Evolutionary conservation across 208 protist genomes (phyloP).

Genomic region (Acanthamoeba polyphaga): DNA sequence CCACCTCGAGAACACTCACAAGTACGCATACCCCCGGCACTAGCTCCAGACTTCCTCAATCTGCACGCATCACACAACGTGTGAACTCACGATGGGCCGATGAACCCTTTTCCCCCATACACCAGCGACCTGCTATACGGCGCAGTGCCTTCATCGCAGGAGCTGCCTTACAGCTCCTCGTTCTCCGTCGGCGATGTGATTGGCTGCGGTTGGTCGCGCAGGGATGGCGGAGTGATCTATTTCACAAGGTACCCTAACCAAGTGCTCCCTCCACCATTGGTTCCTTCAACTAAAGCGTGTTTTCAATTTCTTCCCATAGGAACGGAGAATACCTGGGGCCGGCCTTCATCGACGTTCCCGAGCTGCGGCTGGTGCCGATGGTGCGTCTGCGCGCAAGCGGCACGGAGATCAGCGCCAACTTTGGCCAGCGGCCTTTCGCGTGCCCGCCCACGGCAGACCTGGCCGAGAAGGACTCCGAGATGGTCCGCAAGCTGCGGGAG

Average conservation of each 20-base stretch:
- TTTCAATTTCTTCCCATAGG: background rate
- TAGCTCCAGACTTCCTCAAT: background rate
- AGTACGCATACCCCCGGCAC: background rate
- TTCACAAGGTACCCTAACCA: conserved; percentile 65
- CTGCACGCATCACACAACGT: too few species aligned
- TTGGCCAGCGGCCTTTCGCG: background rate
- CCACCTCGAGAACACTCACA: conserved; percentile 49
- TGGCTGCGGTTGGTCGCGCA: conserved; percentile 75
- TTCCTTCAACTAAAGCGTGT: background rate
- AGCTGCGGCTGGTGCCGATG: conserved; percentile 33
- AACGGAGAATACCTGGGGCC: conserved; percentile 72
- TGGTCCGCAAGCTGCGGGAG: conserved; percentile 49
- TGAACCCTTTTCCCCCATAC: background rate
- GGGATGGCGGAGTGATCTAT: conserved; percentile 50
- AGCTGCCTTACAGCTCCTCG: conserved; percentile 47
- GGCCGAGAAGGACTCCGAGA: conserved; percentile 47
- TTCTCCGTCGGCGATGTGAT: conserved; percentile 75
- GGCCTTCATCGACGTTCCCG: conserved; percentile 70
- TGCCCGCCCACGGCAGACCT: conserved; percentile 31
- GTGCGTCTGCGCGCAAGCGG: conserved; percentile 34
- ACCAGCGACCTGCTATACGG: conserved; percentile 55
- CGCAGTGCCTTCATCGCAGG: conserved; percentile 27
- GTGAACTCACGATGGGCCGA: background rate
- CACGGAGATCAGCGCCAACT: conserved; percentile 62
- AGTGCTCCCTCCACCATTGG: background rate